Conservation (phyloP, 768 basidiomycete species). For the Cystobasidium ongulense region DNA sequence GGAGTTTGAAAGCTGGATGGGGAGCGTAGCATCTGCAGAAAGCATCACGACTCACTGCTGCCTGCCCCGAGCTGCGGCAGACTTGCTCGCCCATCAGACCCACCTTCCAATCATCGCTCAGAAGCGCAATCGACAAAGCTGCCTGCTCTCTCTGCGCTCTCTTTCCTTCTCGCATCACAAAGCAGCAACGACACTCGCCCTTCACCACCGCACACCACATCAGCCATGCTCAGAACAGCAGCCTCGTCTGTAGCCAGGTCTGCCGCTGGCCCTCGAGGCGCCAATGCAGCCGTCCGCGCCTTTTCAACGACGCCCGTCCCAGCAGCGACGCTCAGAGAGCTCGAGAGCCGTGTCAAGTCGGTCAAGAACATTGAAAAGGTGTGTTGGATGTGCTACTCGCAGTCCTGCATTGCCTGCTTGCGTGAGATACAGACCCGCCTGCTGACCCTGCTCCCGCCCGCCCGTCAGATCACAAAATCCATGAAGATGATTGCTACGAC, state of each 20-base stretch:
- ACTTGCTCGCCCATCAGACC: not conserved
- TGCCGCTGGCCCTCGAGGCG: not conserved
- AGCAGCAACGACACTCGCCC: not conserved
- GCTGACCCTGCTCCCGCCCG: conserved; percentile 6
- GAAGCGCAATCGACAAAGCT: not conserved
- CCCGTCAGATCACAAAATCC: conserved; percentile 88
- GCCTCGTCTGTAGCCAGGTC: not conserved
- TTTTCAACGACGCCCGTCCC: conserved; percentile 36
- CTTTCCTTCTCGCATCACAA: not conserved
- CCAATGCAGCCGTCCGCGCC: not conserved
- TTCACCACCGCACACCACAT: not conserved
- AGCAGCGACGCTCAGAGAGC: conserved; percentile 83
- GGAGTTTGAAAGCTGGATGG: not conserved
- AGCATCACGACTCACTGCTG: not conserved
- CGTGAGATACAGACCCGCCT: not conserved
- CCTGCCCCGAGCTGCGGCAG: not conserved
- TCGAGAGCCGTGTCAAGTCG: conserved; percentile 79
- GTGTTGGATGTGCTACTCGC: not conserved
- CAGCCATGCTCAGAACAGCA: not conserved
- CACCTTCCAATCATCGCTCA: not conserved
- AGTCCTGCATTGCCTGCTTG: not conserved
- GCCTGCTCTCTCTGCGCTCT: not conserved
- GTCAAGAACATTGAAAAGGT: conserved; percentile 54
- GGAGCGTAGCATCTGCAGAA: not conserved
- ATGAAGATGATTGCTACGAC: conserved; percentile 99